These are phyloP conservation scores for Priceomyces fermenticarens DNA, from an alignment of 805 yeast genomes.

Conservation along the genomic window DNA sequence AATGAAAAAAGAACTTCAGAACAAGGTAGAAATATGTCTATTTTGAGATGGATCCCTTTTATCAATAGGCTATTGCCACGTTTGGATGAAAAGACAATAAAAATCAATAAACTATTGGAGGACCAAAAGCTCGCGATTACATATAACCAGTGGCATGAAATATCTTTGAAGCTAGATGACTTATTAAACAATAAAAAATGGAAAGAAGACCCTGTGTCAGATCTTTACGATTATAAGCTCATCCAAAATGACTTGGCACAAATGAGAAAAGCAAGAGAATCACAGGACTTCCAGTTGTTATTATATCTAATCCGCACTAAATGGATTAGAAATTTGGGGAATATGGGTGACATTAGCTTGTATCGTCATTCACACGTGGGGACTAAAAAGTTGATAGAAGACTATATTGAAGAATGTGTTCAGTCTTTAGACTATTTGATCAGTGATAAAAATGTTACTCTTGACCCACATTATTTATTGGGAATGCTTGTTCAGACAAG, in stretches of 20 bases:
- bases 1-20: conserved; percentile 1
- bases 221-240: conserved; percentile 70
- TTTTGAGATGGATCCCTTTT: conserved; percentile 16
- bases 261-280: conserved; percentile 55
- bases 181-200: conserved; percentile 64
- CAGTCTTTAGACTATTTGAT: conserved; percentile 39
- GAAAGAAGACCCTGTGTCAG: conserved; percentile 62
- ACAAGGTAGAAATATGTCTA: neutral
- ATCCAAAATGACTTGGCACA: conserved; percentile 52
- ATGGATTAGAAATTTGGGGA: conserved; percentile 82
- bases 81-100: conserved; percentile 18
- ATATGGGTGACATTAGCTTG: conserved; percentile 76
- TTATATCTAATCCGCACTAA: conserved; percentile 78
- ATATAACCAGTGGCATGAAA: conserved; percentile 64
- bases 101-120: conserved; percentile 20
- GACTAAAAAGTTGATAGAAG: conserved; percentile 79
- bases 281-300: conserved; percentile 56
- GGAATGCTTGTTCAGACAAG: conserved; percentile 84
- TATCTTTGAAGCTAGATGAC: conserved; percentile 62
- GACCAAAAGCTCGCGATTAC: conserved; percentile 35
- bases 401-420: conserved; percentile 77
- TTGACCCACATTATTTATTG: conserved; percentile 69
- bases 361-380: conserved; percentile 82
- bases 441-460: conserved; percentile 30
- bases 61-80: conserved; percentile 17